Evolutionary conservation across 2,329 filamentous ascomycete genomes (phyloP).

Genomic region (Sarocladium kiliense): DNA sequence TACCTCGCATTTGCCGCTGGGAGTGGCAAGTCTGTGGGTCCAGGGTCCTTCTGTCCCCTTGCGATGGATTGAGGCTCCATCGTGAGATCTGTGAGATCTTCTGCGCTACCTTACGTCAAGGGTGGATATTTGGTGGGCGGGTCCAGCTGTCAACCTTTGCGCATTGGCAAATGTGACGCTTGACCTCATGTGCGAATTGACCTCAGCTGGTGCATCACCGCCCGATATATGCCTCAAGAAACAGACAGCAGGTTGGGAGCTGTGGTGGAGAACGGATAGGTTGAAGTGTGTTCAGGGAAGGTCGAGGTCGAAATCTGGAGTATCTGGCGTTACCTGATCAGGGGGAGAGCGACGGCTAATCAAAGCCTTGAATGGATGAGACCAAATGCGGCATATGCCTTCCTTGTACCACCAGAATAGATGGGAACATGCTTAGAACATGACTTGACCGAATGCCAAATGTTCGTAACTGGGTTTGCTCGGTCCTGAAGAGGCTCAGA

Average conservation of each 20-base stretch:
- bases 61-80: constrained; percentile 4
- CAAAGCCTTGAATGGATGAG: background rate
- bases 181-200: no score
- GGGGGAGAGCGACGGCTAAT: background rate
- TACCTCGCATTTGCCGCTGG: background rate
- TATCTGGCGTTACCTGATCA: background rate
- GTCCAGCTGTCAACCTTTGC: background rate
- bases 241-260: no score
- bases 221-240: no score
- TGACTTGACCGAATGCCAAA: no score
- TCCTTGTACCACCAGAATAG: background rate
- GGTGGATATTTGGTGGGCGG: constrained; percentile 4
- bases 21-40: constrained; percentile 7
- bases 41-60: background rate
- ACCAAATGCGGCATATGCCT: background rate
- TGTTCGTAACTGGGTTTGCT: no score
- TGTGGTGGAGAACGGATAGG: no score
- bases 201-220: no score
- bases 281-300: background rate
- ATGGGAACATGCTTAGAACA: background rate
- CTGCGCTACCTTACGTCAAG: constrained; percentile 2
- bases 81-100: constrained; percentile 10
- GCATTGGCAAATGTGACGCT: no score
- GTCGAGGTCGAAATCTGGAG: background rate
- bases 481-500: no score